A percentile compares a stretch with the other conserved stretches of the same genome.
These are phyloP conservation scores for Maudiozyma saulgeensis DNA, from an alignment of 805 yeast genomes.

Conservation along the genomic window DNA sequence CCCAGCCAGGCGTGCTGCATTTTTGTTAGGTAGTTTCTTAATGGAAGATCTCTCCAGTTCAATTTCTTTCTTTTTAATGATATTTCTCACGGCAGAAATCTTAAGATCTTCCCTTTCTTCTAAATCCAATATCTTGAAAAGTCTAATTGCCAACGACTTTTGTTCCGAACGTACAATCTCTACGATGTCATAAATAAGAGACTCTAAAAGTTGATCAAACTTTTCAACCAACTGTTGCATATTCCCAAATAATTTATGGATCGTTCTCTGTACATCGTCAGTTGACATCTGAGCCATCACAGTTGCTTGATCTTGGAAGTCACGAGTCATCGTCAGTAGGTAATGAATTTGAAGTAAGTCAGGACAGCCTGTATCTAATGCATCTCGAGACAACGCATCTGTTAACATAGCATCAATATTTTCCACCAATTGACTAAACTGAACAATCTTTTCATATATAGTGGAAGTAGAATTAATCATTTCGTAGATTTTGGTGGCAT, in stretches of 20 bases:
- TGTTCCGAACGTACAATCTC: constrained; percentile 69
- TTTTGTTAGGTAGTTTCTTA: constrained; percentile 20
- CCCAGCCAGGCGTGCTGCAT: constrained; percentile 10
- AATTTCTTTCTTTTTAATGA: constrained; percentile 25
- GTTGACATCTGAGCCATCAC: constrained; percentile 43
- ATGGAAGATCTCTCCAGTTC: constrained; percentile 22
- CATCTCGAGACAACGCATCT: constrained; percentile 26
- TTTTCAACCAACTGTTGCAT: constrained; percentile 35
- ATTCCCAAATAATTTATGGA: constrained; percentile 34
- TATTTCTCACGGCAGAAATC: constrained; percentile 29
- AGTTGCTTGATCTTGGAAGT: constrained; percentile 66
- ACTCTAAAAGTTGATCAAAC: constrained; percentile 56
- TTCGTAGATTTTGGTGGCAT: constrained; percentile 58
- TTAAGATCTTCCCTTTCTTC: constrained; percentile 76
- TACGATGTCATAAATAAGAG: constrained; percentile 57
- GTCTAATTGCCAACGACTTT: constrained; percentile 53
- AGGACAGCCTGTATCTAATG: constrained; percentile 36
- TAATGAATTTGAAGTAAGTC: constrained; percentile 61
- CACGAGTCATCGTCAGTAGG: constrained; percentile 58
- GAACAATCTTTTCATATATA: constrained; percentile 52
- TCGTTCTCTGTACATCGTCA: constrained; percentile 60
- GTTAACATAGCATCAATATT: constrained; percentile 47
- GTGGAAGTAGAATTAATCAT: constrained; percentile 61
- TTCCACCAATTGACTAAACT: constrained; percentile 42
- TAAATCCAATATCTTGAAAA: constrained; percentile 66